These are phyloP conservation scores for Dendrobium chrysotoxum DNA, from an alignment of 106 monocot genomes.

Conservation along the genomic window DNA sequence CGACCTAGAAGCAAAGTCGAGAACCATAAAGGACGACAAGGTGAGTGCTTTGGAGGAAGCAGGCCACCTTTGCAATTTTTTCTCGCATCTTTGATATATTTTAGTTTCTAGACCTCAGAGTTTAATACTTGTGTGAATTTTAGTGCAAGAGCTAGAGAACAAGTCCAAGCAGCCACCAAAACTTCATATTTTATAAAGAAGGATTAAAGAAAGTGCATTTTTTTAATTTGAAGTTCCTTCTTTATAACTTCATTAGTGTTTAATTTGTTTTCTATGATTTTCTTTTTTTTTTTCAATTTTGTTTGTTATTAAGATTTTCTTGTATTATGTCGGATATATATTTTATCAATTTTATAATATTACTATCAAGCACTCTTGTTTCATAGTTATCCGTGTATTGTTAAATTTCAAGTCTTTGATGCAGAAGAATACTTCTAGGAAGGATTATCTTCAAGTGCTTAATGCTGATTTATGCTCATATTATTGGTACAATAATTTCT, in stretches of 20 bases:
- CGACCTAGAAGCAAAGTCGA: constrained; percentile 65
- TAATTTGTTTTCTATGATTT: too few relatives aligned
- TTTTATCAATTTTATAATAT: background rate
- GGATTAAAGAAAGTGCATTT: constrained; percentile 85
- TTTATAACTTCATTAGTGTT: too few relatives aligned
- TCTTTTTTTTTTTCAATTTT: background rate
- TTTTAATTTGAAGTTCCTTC: background rate
- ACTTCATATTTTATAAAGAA: constrained; percentile 46
- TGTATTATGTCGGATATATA: background rate
- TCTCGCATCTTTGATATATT: background rate
- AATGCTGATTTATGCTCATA: constrained; percentile 66
- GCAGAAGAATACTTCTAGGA: constrained; percentile 59
- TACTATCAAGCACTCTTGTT: background rate
- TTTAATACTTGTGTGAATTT: background rate
- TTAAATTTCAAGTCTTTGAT: constrained; percentile 70
- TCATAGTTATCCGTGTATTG: constrained; percentile 67
- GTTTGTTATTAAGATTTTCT: background rate
- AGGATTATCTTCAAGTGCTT: constrained; percentile 69
- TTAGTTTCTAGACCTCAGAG: background rate
- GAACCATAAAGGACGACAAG: constrained; percentile 56
- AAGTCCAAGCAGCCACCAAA: constrained; percentile 66
- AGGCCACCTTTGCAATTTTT: constrained; percentile 23
- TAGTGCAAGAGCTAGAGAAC: constrained; percentile 67
- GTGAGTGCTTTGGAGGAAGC: constrained; percentile 57
- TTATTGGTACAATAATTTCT: constrained; percentile 97